Percentiles rank a stretch among this genome's conserved stretches.
Evolutionary conservation across 805 yeast species (phyloP).

Genomic region (Saccharomyces paradoxus): DNA sequence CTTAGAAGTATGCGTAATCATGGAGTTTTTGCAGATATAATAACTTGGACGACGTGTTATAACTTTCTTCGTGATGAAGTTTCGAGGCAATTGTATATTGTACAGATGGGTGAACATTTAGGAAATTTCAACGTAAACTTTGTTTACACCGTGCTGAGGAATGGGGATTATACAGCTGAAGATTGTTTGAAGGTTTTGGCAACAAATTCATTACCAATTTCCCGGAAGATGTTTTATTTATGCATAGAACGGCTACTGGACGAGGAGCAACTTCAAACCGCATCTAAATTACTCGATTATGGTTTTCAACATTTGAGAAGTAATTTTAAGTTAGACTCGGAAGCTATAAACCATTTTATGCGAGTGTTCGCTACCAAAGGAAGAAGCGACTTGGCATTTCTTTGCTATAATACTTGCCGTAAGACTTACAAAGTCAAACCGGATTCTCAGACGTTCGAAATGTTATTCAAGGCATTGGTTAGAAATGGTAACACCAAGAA

Average conservation of each 20-base stretch:
- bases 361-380: conserved; percentile 27
- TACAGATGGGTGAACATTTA: conserved; percentile 19
- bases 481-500: conserved; percentile 29
- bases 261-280: conserved; percentile 24
- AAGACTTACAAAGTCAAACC: conserved; percentile 25
- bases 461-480: conserved; percentile 31
- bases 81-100: conserved; percentile 28
- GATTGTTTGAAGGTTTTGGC: conserved; percentile 21
- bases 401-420: conserved; percentile 29
- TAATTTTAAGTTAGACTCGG: conserved; percentile 8
- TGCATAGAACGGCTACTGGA: conserved; percentile 21
- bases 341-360: conserved; percentile 28
- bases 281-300: conserved; percentile 25
- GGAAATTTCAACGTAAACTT: conserved; percentile 9
- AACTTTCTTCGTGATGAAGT: conserved; percentile 28
- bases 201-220: conserved; percentile 21
- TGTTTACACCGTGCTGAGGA: conserved; percentile 21
- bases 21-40: conserved; percentile 27
- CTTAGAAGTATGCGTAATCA: conserved; percentile 28
- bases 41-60: conserved; percentile 34
- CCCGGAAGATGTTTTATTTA: conserved; percentile 18
- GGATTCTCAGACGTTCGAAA: conserved; percentile 26
- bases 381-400: conserved; percentile 31
- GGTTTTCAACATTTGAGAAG: conserved; percentile 7
- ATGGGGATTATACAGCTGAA: conserved; percentile 12